Evolutionary conservation across 2,329 filamentous ascomycete species (phyloP).

Genomic region (Clarireedia hainanense): DNA sequence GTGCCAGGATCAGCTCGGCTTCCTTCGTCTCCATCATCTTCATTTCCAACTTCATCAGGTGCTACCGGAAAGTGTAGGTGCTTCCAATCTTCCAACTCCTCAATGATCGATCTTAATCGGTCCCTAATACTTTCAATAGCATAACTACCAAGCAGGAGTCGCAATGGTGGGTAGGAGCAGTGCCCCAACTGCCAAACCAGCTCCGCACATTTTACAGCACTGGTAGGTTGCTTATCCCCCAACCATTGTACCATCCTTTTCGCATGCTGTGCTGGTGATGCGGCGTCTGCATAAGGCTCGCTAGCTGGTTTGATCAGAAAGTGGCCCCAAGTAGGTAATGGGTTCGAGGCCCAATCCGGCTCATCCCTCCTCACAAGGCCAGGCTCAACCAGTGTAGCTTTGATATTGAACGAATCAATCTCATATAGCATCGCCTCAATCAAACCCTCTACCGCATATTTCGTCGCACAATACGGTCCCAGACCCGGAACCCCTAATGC

Average conservation of each 20-base stretch:
- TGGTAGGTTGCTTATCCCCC: slow-evolving; percentile 84
- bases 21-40: slow-evolving; percentile 24
- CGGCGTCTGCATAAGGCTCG: slow-evolving; percentile 69
- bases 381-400: slow-evolving; percentile 86
- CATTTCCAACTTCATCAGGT: slow-evolving; percentile 33
- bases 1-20: slow-evolving; percentile 14
- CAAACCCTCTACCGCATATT: slow-evolving; percentile 91
- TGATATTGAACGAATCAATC: slow-evolving; percentile 84
- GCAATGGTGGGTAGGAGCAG: slow-evolving; percentile 84
- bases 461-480: slow-evolving; percentile 92
- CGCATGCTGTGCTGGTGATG: slow-evolving; percentile 80
- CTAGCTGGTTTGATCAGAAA: slow-evolving; percentile 84
- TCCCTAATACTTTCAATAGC: slow-evolving; percentile 95
- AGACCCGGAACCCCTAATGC: slow-evolving; percentile 89
- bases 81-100: slow-evolving; percentile 93
- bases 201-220: slow-evolving; percentile 86
- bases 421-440: slow-evolving; percentile 98
- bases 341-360: slow-evolving; percentile 42
- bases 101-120: slow-evolving; percentile 79
- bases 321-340: slow-evolving; percentile 78
- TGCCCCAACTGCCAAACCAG: slow-evolving; percentile 91
- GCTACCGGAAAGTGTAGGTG: slow-evolving; percentile 62
- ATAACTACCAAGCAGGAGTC: slow-evolving; percentile 83
- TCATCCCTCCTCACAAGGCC: slow-evolving; percentile 85
- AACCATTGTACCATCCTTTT: slow-evolving; percentile 92